Conservation (phyloP, 2,329 filamentous ascomycete genomes). For the Scedosporium apiospermum region DNA sequence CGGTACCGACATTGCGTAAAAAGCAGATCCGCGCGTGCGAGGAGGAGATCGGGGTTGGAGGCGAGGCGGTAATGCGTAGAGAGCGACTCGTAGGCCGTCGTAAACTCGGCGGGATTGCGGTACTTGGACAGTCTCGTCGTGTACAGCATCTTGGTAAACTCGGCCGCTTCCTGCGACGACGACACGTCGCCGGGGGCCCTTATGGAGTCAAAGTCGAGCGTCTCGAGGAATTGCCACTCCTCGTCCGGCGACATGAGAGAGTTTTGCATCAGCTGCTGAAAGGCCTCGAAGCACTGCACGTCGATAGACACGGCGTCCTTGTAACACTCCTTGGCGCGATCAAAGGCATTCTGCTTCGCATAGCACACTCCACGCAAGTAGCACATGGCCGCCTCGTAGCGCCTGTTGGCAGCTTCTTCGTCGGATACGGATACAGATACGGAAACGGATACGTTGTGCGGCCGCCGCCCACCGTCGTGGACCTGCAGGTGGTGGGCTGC, state of each 20-base stretch:
- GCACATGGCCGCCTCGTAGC: slow-evolving; percentile 96
- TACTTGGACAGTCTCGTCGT: slow-evolving; percentile 95
- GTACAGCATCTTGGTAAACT: slow-evolving; percentile 94
- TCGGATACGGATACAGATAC: slow-evolving; percentile 31
- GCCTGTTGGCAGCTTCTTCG: slow-evolving; percentile 65
- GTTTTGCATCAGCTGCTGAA: slow-evolving; percentile 96
- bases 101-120: slow-evolving; percentile 73
- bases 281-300: slow-evolving; percentile 96
- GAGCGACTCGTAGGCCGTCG: slow-evolving; percentile 77
- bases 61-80: slow-evolving; percentile 87
- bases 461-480: not conserved
- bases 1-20: slow-evolving; percentile 93
- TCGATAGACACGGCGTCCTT: slow-evolving; percentile 95
- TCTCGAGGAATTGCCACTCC: slow-evolving; percentile 82
- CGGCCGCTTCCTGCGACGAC: slow-evolving; percentile 72
- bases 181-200: slow-evolving; percentile 50
- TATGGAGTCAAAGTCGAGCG: slow-evolving; percentile 82
- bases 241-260: slow-evolving; percentile 81
- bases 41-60: slow-evolving; percentile 78
- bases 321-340: slow-evolving; percentile 95
- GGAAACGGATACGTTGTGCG: no score
- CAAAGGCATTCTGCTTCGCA: slow-evolving; percentile 94
- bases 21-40: slow-evolving; percentile 81
- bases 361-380: slow-evolving; percentile 89
- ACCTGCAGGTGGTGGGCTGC: not conserved